Evolutionary conservation across 139 green algal genomes (phyloP).

Genomic region (Chlamydomonas asymmetrica): DNA sequence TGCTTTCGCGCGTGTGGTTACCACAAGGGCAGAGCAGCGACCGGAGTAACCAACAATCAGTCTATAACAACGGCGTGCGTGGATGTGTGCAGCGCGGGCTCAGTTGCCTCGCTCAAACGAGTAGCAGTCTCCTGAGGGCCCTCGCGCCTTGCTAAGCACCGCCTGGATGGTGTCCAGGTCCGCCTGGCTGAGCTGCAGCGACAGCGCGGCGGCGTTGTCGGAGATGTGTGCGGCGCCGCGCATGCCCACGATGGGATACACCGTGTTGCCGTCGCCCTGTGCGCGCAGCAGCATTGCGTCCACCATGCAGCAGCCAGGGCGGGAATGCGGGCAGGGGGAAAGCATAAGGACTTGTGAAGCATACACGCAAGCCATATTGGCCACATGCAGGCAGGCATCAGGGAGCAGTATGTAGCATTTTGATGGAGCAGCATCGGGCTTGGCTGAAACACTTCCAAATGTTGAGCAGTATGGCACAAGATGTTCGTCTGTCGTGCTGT

Average conservation of each 20-base stretch:
- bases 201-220: conserved; percentile 44
- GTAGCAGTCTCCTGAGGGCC: conserved; percentile 52
- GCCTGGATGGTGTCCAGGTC: conserved; percentile 39
- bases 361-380: neutral
- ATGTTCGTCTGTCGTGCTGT: too few species aligned
- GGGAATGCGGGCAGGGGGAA: neutral
- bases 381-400: neutral
- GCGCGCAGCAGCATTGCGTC: neutral
- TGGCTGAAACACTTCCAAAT: too few species aligned
- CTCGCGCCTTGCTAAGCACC: conserved; percentile 38
- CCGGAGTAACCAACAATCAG: too few species aligned
- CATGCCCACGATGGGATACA: conserved; percentile 58
- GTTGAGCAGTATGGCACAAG: too few species aligned
- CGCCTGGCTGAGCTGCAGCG: conserved; percentile 29
- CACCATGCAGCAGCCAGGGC: too few species aligned
- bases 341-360: neutral
- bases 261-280: conserved; percentile 36
- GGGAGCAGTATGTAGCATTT: too few species aligned
- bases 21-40: too few species aligned
- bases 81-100: too few species aligned
- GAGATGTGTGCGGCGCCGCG: conserved; percentile 43
- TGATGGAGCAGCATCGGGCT: too few species aligned
- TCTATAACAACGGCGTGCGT: too few species aligned
- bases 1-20: too few species aligned
- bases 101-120: conserved; percentile 47